phyloP scores from a whole-genome alignment of 2,329 filamentous ascomycete genomes.

The Alternaria conjuncta region DNA sequence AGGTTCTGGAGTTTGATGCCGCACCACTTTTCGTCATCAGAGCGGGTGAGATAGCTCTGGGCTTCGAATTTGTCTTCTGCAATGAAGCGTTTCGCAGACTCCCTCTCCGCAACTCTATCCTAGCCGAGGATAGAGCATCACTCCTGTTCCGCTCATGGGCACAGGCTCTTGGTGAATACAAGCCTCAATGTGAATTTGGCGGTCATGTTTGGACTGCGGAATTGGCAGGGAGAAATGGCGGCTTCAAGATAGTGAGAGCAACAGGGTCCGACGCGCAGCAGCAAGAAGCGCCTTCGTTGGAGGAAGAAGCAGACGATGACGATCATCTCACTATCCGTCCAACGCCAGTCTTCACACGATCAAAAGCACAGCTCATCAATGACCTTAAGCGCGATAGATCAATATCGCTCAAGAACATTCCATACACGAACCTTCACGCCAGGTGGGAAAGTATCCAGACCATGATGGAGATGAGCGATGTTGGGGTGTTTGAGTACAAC shows the following conservation, averaged over 20 bases:
- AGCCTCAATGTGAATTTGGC: conserved; percentile 20
- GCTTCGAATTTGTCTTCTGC: conserved; percentile 28
- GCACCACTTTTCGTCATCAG: conserved; percentile 33
- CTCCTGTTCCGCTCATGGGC: conserved; percentile 38
- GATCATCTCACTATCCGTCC: not conserved
- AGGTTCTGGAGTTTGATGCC: conserved; percentile 29
- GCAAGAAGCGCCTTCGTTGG: not conserved
- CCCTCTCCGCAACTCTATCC: conserved; percentile 9
- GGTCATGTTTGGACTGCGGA: conserved; percentile 25
- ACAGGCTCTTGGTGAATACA: conserved; percentile 25
- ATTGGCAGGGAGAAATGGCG: conserved; percentile 15
- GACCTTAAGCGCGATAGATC: conserved; percentile 5
- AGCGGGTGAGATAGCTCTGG: conserved; percentile 9
- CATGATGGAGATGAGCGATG: conserved; percentile 47
- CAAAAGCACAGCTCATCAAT: conserved; percentile 13
- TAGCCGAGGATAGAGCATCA: conserved; percentile 15
- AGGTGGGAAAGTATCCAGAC: conserved; percentile 37
- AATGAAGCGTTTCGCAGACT: conserved; percentile 31
- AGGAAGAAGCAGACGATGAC: not conserved
- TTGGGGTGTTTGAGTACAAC: conserved; percentile 43
- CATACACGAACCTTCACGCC: conserved; percentile 23
- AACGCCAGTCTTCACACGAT: conserved; percentile 7
- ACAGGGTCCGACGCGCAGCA: not conserved
- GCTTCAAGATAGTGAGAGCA: conserved; percentile 28
- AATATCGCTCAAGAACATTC: conserved; percentile 4